phyloP scores from a whole-genome alignment of 371 early-diverging fungal genomes.

The Pancytospora epiphaga region DNA sequence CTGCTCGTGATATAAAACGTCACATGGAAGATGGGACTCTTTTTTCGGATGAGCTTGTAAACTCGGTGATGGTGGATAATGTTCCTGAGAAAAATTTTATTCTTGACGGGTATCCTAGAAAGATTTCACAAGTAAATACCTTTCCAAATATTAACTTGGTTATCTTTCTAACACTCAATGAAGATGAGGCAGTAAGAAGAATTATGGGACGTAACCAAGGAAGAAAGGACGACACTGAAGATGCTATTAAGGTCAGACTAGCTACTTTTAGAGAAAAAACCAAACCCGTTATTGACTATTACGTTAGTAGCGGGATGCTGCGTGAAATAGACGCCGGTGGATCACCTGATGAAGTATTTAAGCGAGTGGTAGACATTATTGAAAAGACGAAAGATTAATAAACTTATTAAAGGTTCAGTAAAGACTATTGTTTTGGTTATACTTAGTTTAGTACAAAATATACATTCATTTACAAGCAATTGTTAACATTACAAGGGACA shows the following conservation, averaged over 20 bases:
- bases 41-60: slow-evolving; percentile 91
- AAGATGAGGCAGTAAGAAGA: slow-evolving; percentile 62
- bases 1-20: slow-evolving; percentile 8
- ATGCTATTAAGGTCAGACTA: slow-evolving; percentile 78
- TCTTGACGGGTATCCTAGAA: slow-evolving; percentile 99
- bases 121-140: slow-evolving; percentile 88
- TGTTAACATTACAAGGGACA: too few species aligned
- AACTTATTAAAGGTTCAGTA: too few species aligned
- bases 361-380: not conserved
- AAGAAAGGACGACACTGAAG: slow-evolving; percentile 85
- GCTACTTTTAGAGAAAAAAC: slow-evolving; percentile 84
- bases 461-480: too few species aligned
- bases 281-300: slow-evolving; percentile 84
- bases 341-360: slow-evolving; percentile 29
- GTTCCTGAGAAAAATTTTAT: slow-evolving; percentile 90
- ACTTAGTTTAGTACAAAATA: too few species aligned
- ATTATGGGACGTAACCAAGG: slow-evolving; percentile 89
- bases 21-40: slow-evolving; percentile 70
- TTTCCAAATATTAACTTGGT: slow-evolving; percentile 64
- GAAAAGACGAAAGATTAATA: not conserved
- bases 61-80: slow-evolving; percentile 79
- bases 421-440: too few species aligned
- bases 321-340: slow-evolving; percentile 68
- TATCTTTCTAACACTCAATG: slow-evolving; percentile 32
- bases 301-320: slow-evolving; percentile 79